Percentiles rank a stretch among this genome's conserved stretches.
phyloP scores from a whole-genome alignment of 2,329 filamentous ascomycete genomes.

The Calonectria honghensis region DNA sequence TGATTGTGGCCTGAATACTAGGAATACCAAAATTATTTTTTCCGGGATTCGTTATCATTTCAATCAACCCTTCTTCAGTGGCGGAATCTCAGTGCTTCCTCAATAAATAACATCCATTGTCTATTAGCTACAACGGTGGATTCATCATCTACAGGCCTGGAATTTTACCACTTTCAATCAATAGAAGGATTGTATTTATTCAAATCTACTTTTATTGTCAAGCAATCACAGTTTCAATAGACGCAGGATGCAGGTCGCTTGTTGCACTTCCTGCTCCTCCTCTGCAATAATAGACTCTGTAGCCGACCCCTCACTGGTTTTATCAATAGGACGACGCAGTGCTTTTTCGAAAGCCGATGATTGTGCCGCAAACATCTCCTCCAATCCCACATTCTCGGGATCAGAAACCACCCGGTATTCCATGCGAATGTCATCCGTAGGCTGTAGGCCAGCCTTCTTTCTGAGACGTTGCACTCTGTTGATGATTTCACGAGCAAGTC shows the following conservation, averaged over 20 bases:
- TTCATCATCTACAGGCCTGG: not conserved
- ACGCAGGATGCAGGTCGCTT: slow-evolving; percentile 86
- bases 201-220: slow-evolving; percentile 37
- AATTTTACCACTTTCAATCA: slow-evolving; percentile 21
- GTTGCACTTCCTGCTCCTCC: slow-evolving; percentile 91
- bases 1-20: too few relatives aligned
- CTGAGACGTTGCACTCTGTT: slow-evolving; percentile 93
- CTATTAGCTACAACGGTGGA: not conserved
- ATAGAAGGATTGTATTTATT: not conserved
- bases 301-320: slow-evolving; percentile 52
- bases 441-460: slow-evolving; percentile 93
- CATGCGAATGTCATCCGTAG: slow-evolving; percentile 97
- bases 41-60: not conserved
- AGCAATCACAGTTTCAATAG: slow-evolving; percentile 80
- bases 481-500: slow-evolving; percentile 92
- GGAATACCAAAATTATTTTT: not conserved
- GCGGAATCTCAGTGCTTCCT: not conserved
- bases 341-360: slow-evolving; percentile 83
- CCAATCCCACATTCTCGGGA: slow-evolving; percentile 84
- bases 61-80: not conserved
- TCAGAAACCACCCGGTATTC: slow-evolving; percentile 89
- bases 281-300: slow-evolving; percentile 77
- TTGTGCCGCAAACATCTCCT: slow-evolving; percentile 81
- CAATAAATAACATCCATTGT: not conserved
- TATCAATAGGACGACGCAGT: slow-evolving; percentile 83